A percentile compares a stretch with the other conserved stretches of the same genome.
Conservation (phyloP, 768 basidiomycete species). For the Leccinum olivaceopallidum region DNA sequence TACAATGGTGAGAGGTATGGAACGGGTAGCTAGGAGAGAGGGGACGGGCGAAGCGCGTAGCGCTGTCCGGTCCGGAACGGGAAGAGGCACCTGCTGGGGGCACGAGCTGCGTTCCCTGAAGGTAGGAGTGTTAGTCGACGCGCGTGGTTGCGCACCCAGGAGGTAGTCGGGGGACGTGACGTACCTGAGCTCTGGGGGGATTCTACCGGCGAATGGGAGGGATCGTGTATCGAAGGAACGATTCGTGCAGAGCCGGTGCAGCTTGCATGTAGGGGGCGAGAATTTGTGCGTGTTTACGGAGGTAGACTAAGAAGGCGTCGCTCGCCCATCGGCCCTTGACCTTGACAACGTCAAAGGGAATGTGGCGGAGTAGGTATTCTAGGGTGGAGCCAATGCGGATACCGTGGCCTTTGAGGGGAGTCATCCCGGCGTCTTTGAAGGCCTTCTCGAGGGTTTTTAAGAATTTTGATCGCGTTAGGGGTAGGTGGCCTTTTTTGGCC, state of each 20-base stretch:
- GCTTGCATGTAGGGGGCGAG: neutral
- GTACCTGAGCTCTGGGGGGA: rapidly evolving
- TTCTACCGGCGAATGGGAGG: no score
- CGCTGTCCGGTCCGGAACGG: neutral
- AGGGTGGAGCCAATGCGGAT: neutral
- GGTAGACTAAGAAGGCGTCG: neutral
- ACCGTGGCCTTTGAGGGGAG: neutral
- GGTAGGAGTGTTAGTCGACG: neutral
- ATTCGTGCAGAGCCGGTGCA: neutral
- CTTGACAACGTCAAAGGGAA: rapidly evolving
- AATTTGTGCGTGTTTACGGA: neutral
- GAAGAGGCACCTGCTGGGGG: neutral
- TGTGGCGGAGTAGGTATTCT: neutral
- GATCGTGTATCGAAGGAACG: rapidly evolving
- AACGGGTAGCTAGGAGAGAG: no score
- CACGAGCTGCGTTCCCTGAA: neutral
- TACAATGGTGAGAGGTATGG: no score
- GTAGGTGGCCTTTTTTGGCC: no score
- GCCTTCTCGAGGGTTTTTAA: rapidly evolving
- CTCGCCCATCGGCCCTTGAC: neutral
- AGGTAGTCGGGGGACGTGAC: neutral
- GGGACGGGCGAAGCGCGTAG: neutral
- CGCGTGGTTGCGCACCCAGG: neutral
- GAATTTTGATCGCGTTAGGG: no score
- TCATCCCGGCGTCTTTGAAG: rapidly evolving